Base-by-base conservation (phyloP, 257 asterid genomes). In the Capsicum pubescens region DNA sequence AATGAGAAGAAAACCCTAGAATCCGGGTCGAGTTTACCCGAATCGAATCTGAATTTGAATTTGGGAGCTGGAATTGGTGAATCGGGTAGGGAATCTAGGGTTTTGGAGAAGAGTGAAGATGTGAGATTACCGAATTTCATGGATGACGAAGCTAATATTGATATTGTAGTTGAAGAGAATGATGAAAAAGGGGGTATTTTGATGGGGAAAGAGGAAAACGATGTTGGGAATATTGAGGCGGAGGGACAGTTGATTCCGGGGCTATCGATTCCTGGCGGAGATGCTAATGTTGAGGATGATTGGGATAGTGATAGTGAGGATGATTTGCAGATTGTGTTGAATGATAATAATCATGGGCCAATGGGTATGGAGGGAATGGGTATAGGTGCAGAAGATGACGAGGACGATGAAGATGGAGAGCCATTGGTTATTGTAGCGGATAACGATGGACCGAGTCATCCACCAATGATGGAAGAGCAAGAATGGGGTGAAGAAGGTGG, bases 241-340 rank as follows among this genome's bases (percentile, higher is more conserved):
- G 44, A 39, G 2, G 72, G 35, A 26, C 88, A 83, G 48, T 80
- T 86, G 84, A 39, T 95, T 79, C 98, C 95, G 0, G 90, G 89
- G 39, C n/a, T 89, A 42, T 87, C 89, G 8, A 85, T 85, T 71
- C 85, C 88, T 0, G 98, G 94, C 0, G 83, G 88, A 50, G 85
- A 87, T 81, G 85, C 46, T 3, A 67, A 88, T 87, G 8, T 84
- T 21, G 95, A 89, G 79, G 91, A 90, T 44, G 92, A 92, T 68
- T 91, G 92, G 93, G 97, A 91, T 57, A 93, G 96, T 85, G 98
- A 89, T 13, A 90, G 92, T 83, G 93, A 94, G 74, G 98, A 94
- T 83, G 98, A 94, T 88, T 86, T 94, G 89, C 94, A 91, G 79
- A 94, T 94, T 83, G 97, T 94, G 79, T 88, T 94, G 88, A 94